phyloP scores from a whole-genome alignment of 176 grass and related monocot genomes.

The Aegilops tauschii region DNA sequence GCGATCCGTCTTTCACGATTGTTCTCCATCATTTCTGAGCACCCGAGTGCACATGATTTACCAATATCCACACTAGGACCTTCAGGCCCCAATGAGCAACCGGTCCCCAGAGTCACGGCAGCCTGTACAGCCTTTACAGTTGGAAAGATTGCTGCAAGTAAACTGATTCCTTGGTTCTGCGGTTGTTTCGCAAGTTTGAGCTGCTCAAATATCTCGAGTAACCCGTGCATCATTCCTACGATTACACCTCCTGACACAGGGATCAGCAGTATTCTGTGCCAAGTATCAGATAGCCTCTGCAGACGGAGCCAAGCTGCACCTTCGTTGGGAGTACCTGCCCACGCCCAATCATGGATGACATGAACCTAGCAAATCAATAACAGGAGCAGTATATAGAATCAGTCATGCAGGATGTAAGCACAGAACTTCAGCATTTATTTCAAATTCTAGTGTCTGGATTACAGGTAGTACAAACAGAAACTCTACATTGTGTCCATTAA shows the following conservation, averaged over 20 bases:
- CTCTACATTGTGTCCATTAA: background rate
- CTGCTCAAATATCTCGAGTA: constrained; percentile 90
- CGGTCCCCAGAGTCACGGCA: constrained; percentile 84
- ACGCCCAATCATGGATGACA: constrained; percentile 98
- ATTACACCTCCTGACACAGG: constrained; percentile 90
- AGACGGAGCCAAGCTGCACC: constrained; percentile 95
- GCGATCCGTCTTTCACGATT: constrained; percentile 89
- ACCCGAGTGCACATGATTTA: constrained; percentile 90
- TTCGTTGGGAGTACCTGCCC: constrained; percentile 93
- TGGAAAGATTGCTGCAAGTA: constrained; percentile 75
- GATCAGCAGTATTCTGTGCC: constrained; percentile 94
- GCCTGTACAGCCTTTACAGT: constrained; percentile 82
- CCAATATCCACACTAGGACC: constrained; percentile 98
- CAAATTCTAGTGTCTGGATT: background rate
- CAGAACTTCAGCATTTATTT: constrained; percentile 4
- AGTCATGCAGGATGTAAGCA: constrained; percentile 35
- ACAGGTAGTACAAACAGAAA: background rate
- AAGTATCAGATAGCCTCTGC: constrained; percentile 82
- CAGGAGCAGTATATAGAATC: constrained; percentile 31
- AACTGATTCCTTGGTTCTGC: constrained; percentile 58
- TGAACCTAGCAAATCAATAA: constrained; percentile 66
- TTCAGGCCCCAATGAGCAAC: constrained; percentile 89
- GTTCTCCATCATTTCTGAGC: constrained; percentile 98
- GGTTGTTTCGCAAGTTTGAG: constrained; percentile 55
- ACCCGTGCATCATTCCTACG: constrained; percentile 96